A percentile compares a stretch with the other conserved stretches of the same genome.
Evolutionary conservation across 2,329 filamentous ascomycete genomes (phyloP).

Genomic region (Paracoccidioides brasiliensis): DNA sequence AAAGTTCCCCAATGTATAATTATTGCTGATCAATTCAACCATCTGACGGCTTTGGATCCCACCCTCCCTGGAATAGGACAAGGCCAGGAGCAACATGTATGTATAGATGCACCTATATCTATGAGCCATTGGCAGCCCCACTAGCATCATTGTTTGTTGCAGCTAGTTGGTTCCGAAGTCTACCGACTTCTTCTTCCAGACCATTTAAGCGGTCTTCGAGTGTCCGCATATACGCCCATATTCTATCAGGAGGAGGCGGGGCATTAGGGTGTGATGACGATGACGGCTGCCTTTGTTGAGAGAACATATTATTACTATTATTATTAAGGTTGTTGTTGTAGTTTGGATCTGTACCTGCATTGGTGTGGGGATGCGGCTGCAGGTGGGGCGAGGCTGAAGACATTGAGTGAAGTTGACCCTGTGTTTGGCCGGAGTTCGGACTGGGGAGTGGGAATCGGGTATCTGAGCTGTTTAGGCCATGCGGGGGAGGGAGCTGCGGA

Average conservation of each 20-base stretch:
- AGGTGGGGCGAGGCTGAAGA: not conserved
- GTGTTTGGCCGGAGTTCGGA: constrained; percentile 3
- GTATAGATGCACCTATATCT: not conserved
- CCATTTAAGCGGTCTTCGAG: constrained; percentile 22
- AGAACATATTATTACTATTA: constrained; percentile 5
- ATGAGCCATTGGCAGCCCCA: constrained; percentile 4
- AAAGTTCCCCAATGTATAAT: too few relatives aligned
- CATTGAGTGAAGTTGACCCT: not conserved
- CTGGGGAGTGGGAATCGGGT: constrained; percentile 18
- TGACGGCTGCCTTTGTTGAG: constrained; percentile 1
- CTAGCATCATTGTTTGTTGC: not conserved
- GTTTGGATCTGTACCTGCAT: not conserved
- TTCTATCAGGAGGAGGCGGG: constrained; percentile 7
- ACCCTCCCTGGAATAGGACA: not conserved
- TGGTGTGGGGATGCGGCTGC: constrained; percentile 1
- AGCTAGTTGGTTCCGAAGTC: constrained; percentile 18
- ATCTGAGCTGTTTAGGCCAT: constrained; percentile 22
- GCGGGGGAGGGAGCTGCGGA: constrained; percentile 20
- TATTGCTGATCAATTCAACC: too few relatives aligned
- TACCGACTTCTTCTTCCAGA: constrained; percentile 21
- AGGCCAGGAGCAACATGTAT: not conserved
- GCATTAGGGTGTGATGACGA: constrained; percentile 3
- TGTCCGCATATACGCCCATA: constrained; percentile 21
- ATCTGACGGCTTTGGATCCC: too few relatives aligned
- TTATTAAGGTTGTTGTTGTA: constrained; percentile 3